Percentiles rank a stretch among this genome's conserved stretches.
Conservation (phyloP, 2,329 filamentous ascomycete genomes). For the Hirsutella minnesotensis region DNA sequence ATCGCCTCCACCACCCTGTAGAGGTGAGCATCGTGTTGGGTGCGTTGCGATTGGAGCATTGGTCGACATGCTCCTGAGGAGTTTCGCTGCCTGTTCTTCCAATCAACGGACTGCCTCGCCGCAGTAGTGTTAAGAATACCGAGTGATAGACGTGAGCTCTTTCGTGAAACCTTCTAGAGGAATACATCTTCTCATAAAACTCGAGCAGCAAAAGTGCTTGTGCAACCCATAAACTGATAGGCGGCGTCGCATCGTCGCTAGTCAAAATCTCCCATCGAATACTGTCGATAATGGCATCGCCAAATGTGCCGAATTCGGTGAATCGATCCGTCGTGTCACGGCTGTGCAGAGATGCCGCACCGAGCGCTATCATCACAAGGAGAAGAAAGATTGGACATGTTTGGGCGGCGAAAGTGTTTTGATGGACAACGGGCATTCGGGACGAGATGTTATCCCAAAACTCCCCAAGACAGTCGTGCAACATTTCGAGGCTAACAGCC, state of each 20-base stretch:
- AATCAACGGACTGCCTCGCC: slow-evolving; percentile 75
- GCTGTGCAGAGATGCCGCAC: slow-evolving; percentile 66
- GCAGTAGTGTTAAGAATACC: slow-evolving; percentile 72
- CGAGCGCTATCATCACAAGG: slow-evolving; percentile 73
- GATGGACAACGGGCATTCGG: slow-evolving; percentile 78
- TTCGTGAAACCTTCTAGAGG: slow-evolving; percentile 71
- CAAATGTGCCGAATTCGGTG: slow-evolving; percentile 32
- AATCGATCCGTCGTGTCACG: slow-evolving; percentile 41
- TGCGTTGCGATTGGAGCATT: slow-evolving; percentile 24
- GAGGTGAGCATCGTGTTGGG: slow-evolving; percentile 22
- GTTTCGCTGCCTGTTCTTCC: slow-evolving; percentile 70
- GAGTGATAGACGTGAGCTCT: slow-evolving; percentile 83
- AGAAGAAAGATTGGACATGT: slow-evolving; percentile 68
- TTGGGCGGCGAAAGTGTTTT: slow-evolving; percentile 73
- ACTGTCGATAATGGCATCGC: slow-evolving; percentile 53
- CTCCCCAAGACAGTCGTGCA: slow-evolving; percentile 73
- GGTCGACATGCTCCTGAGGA: slow-evolving; percentile 42
- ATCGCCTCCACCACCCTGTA: slow-evolving; percentile 63
- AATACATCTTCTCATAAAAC: slow-evolving; percentile 87
- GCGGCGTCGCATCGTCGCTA: slow-evolving; percentile 69
- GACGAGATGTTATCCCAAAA: slow-evolving; percentile 83
- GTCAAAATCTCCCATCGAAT: slow-evolving; percentile 77
- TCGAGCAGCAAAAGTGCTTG: slow-evolving; percentile 75
- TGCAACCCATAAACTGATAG: slow-evolving; percentile 79
- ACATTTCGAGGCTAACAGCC: slow-evolving; percentile 60